A percentile compares a stretch with the other conserved stretches of the same genome.
Evolutionary conservation across 192 early-diverging fungal species (phyloP).

Genomic region (Podochytrium sp.): DNA sequence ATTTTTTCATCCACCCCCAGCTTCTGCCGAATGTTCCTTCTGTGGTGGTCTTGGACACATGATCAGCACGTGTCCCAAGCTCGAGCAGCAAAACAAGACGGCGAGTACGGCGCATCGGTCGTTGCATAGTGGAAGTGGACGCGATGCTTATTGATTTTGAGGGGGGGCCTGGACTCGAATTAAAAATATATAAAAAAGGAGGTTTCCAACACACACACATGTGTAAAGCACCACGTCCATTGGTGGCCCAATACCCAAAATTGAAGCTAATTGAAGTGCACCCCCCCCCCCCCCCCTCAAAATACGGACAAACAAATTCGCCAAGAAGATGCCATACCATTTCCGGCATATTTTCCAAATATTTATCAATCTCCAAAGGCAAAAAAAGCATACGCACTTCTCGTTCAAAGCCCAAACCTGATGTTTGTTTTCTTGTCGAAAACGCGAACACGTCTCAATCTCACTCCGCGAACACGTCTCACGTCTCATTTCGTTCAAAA

Average conservation of each 20-base stretch:
- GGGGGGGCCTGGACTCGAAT: not conserved
- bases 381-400: not conserved
- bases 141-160: constrained; percentile 10
- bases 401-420: no score
- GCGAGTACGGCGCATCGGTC: constrained; percentile 19
- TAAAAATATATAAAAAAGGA: not conserved
- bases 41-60: constrained; percentile 96
- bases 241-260: not conserved
- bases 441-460: no score
- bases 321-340: not conserved
- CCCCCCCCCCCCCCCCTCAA: not conserved
- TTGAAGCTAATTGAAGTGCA: not conserved
- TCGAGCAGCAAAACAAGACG: constrained; percentile 51
- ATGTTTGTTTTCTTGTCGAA: no score
- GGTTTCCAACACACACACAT: not conserved
- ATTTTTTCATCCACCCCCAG: constrained; percentile 60
- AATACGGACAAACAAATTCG: not conserved
- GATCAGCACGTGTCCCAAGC: constrained; percentile 78
- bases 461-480: no score
- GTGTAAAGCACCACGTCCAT: not conserved
- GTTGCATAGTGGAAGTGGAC: constrained; percentile 26
- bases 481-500: no score
- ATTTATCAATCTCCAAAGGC: not conserved
- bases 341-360: not conserved
- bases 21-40: constrained; percentile 74